Evolutionary conservation across 805 yeast genomes (phyloP), one percentile per base, ranked within the genome.

Genomic region (Lipomyces spencermartinsiae): DNA sequence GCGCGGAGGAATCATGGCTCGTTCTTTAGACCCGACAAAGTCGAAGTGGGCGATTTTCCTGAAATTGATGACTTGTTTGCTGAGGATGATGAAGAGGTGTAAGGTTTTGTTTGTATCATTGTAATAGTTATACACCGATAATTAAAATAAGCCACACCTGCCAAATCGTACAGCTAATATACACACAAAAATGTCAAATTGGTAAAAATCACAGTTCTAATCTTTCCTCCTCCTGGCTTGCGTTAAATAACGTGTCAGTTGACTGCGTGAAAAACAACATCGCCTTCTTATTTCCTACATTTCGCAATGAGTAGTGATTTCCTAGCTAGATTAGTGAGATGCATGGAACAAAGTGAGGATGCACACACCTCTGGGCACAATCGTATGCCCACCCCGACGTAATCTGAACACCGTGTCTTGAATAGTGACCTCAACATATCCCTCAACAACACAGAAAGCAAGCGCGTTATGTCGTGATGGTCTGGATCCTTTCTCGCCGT

Each of bases 221-320:
- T 16, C 59, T 33, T 25, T 34, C 43, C 25, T 37, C 31, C 49
- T 22, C 34, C 51, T 53, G 33, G 49, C 35, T 56, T 22, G 35
- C 61, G 60, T 73, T 72, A 37, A 43, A 71, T 67, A 74, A 35
- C n/a, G 76, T 74, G 62, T 73, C 73, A 29, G 78, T 84, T 4
- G 88, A 83, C 75, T 92, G 97, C 0, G 90, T 93, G 75, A 91
- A 92, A 76, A 90, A 92, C 75, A 93, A 73, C 64, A 85, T 83
- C 0, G 89, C 92, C n/a, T 70, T 54, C 54, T 82, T 83, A 75
- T 91, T 91, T 59, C 83, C 83, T 71, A 93, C 83, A 51, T 71
- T 71, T 12, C 62, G 49, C 19, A 71, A 9, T 16, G 64, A 31
- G 49, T 71, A 71, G 34, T 43, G 39, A 54, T 63, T 71, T 14